Evolutionary conservation across 192 early-diverging fungal genomes (phyloP).

Genomic region (Umbelopsis isabellina): DNA sequence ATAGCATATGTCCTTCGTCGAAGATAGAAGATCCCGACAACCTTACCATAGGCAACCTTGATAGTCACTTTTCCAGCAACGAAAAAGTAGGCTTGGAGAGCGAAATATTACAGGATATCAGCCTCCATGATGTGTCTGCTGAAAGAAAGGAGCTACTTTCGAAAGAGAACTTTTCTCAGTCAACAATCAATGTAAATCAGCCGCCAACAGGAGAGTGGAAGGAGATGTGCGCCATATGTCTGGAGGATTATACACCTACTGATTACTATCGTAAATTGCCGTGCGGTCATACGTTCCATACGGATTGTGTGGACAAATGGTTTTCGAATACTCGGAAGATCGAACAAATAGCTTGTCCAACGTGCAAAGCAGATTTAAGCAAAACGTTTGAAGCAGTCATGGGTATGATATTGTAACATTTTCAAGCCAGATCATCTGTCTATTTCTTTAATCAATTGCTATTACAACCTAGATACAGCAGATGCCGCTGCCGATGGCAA

Average conservation of each 20-base stretch:
- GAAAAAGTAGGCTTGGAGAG: not conserved
- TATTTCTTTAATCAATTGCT: not conserved
- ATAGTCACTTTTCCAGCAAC: not conserved
- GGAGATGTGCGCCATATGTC: conserved; percentile 6
- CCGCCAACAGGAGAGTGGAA: not conserved
- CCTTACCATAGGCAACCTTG: not conserved
- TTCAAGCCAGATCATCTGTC: not conserved
- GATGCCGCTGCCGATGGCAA: not conserved
- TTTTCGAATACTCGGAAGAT: conserved; percentile 1
- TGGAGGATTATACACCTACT: conserved; percentile 3
- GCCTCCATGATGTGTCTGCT: too few relatives aligned
- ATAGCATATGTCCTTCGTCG: conserved; percentile 8
- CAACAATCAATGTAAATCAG: too few relatives aligned
- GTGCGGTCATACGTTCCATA: conserved; percentile 1
- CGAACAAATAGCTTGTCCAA: conserved; percentile 20
- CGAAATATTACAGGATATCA: too few relatives aligned
- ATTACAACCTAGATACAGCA: not conserved
- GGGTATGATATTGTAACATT: not conserved
- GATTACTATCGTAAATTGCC: conserved; percentile 15
- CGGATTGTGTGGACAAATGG: conserved; percentile 10
- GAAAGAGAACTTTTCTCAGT: too few relatives aligned
- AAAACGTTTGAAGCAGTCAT: conserved; percentile 1
- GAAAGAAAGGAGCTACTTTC: too few relatives aligned
- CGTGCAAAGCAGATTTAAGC: conserved; percentile 5
- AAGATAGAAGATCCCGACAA: not conserved